Conservation (phyloP, 2,329 filamentous ascomycete species). For the Epichloe uncinata region DNA sequence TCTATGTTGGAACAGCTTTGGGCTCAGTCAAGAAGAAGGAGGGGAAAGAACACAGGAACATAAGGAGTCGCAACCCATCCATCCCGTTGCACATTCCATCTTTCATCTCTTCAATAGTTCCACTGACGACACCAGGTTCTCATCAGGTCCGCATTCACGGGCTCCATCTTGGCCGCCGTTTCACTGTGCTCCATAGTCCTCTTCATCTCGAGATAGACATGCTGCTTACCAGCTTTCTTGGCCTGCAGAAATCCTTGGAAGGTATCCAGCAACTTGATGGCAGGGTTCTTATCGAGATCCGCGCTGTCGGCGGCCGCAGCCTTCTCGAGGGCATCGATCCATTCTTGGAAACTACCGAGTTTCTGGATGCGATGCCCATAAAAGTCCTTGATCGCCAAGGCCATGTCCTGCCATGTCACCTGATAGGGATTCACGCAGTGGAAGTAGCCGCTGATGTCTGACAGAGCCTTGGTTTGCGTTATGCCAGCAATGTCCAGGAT, state of each 20-base stretch:
- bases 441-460: conserved; percentile 26
- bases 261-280: conserved; percentile 38
- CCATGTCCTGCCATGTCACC: conserved; percentile 27
- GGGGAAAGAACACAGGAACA: neutral
- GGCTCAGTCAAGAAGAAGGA: neutral
- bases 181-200: conserved; percentile 26
- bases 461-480: conserved; percentile 8
- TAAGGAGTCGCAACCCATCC: too few relatives aligned
- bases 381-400: conserved; percentile 25
- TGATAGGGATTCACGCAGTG: conserved; percentile 34
- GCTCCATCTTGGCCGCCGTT: conserved; percentile 26
- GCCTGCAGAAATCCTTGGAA: conserved; percentile 20
- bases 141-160: conserved; percentile 31
- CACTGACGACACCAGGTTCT: conserved; percentile 35
- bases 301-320: conserved; percentile 21
- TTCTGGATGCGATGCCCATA: conserved; percentile 26
- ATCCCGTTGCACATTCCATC: neutral
- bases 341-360: conserved; percentile 29
- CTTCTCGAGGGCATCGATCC: conserved; percentile 30
- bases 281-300: conserved; percentile 31
- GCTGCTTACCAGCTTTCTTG: conserved; percentile 3
- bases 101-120: conserved; percentile 15
- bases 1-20: neutral
- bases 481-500: conserved; percentile 33
- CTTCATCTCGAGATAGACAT: conserved; percentile 26